Base-by-base conservation (phyloP, 805 yeast species). In the Babjeviella inositovora region DNA sequence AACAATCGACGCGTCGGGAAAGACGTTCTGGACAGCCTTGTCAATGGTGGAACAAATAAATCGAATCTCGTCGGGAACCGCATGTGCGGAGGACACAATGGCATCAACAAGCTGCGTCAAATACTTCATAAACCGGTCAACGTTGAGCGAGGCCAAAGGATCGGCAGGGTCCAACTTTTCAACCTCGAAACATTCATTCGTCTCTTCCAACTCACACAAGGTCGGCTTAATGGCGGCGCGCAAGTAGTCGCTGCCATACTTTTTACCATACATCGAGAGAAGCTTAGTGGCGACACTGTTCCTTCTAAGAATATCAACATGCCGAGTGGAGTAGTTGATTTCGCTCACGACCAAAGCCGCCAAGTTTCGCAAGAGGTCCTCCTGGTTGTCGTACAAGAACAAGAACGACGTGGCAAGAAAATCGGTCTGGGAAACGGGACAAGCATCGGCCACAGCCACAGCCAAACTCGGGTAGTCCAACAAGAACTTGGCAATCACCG, bases 211-310 rank as follows among this genome's bases (percentile, higher is more conserved):
- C 21, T 66, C 67, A 18, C 57, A 51, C 10, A 81, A 44, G 14
- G 73, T 55, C 0, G 80, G 77, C 23, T 53, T 53, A 23, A 80
- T 46, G 0, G 71, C 61, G 3, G 41, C 27, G 2, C 49, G 40
- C 22, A 82, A 48, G 39, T 77, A 81, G 1, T 56, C 63, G 12
- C 44, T 41, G 1, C 92, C 92, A 33, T 67, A 62, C n/a, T 60
- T 53, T 34, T 70, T 66, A 1, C 90, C 79, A 33, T 72, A 70
- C 9, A 76, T 52, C 1, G 85, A 72, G 24, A 81, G 53, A 24
- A 81, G 57, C 34, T 84, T 62, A 0, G 93, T 81, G 15, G 90
- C 77, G 17, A 81, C 75, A 24, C 85, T 72, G 41, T 82, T 82
- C 25, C 90, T 62, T 36, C 94, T 60, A 34, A 82, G 56, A 15